Conservation (phyloP, 2,329 filamentous ascomycete species). For the Aureobasidium sp. region DNA sequence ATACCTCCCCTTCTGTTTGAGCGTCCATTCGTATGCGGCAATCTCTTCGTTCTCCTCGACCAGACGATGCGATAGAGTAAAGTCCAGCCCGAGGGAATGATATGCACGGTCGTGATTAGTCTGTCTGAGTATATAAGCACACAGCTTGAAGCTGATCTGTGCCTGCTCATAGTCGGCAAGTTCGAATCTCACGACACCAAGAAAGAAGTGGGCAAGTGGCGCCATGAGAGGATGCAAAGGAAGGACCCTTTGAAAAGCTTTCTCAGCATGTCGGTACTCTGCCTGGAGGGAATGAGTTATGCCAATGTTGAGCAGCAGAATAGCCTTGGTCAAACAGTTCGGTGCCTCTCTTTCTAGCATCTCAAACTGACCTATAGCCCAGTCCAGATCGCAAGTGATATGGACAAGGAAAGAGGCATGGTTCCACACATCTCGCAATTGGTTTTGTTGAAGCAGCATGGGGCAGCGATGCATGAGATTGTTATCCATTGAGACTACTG, state of each 20-base stretch:
- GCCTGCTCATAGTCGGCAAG: conserved; percentile 15
- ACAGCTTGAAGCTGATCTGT: conserved; percentile 9
- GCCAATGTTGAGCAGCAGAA: conserved; percentile 24
- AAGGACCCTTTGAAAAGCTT: conserved; percentile 19
- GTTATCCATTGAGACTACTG: background rate
- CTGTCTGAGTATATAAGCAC: background rate
- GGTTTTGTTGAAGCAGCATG: background rate
- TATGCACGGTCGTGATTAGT: background rate
- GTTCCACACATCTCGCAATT: conserved; percentile 26
- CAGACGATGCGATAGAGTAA: background rate
- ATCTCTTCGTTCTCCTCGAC: conserved; percentile 8
- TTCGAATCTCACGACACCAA: conserved; percentile 24
- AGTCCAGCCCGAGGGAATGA: background rate
- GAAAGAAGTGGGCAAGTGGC: conserved; percentile 21
- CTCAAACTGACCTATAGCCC: conserved; percentile 23
- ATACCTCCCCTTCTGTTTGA: background rate
- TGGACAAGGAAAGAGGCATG: conserved; percentile 26
- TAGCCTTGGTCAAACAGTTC: conserved; percentile 15
- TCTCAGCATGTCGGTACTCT: conserved; percentile 21
- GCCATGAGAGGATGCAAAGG: background rate
- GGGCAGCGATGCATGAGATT: background rate
- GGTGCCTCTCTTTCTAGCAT: conserved; percentile 19
- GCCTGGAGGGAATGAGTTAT: conserved; percentile 25
- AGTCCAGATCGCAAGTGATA: conserved; percentile 24
- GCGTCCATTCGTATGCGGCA: background rate